A percentile compares a stretch with the other conserved stretches of the same genome.
These are phyloP conservation scores for Boletus huronensis DNA, from an alignment of 768 basidiomycete genomes.

Conservation along the genomic window DNA sequence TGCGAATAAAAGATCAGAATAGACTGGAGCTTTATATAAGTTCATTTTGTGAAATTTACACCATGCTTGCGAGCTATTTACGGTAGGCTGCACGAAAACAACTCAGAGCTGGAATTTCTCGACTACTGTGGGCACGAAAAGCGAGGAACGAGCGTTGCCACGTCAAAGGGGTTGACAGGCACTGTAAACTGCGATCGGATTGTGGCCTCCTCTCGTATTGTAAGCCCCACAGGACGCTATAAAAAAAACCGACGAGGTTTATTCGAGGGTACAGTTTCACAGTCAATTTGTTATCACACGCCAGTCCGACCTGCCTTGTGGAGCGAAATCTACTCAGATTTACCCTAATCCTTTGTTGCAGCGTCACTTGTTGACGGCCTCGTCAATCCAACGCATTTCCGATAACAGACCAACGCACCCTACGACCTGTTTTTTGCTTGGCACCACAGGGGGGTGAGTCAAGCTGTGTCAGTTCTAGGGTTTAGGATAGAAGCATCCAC, in stretches of 20 bases:
- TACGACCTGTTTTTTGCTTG: constrained; percentile 4
- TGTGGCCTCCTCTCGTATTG: too few species aligned
- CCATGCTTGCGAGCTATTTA: background rate
- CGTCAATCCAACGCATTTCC: background rate
- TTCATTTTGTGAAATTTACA: background rate
- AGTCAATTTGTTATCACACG: background rate
- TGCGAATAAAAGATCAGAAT: background rate
- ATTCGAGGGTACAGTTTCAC: background rate
- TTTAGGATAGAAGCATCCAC: constrained; percentile 6
- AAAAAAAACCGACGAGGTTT: background rate
- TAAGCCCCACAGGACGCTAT: too few species aligned
- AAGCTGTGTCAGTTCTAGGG: constrained; percentile 11
- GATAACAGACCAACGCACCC: background rate
- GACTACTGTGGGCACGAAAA: background rate
- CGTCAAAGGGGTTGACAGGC: background rate
- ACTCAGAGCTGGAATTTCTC: background rate
- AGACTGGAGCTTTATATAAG: background rate
- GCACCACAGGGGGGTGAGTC: background rate
- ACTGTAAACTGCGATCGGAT: too few species aligned
- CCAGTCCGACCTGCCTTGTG: too few species aligned
- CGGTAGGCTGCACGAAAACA: background rate
- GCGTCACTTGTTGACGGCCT: background rate
- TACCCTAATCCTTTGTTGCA: too few species aligned
- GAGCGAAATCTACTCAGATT: too few species aligned
- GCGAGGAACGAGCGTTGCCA: background rate